Evolutionary conservation across 2,329 filamentous ascomycete genomes (phyloP), one percentile per base, ranked within the genome.

Genomic region (Epichloe aotearoae): DNA sequence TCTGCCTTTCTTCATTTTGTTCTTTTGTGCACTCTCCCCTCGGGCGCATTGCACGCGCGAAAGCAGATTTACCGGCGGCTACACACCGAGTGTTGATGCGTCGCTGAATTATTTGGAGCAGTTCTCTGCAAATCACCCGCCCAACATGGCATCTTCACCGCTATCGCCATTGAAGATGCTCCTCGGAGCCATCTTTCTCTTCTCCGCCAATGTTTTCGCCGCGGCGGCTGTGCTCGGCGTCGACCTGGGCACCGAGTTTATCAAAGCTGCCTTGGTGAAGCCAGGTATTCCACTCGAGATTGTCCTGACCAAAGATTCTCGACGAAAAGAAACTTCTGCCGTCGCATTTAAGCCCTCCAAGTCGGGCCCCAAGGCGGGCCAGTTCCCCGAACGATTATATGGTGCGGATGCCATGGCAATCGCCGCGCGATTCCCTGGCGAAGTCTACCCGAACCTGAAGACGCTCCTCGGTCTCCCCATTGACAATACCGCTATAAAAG

Each of bases 241-340:
- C 61, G 93, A 98, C 69, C 76, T 98, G 50, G 93, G 93, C 58
- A 96, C 93, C 51, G 88, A 95, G 67, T 96, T 95, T 71, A 86
- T 98, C 72, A 98, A 97, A 73, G 91, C 91, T 30, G 83, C 87
- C 14, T 80, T 98, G 41, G 91, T 98, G 55, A 97, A 97, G 72
- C 93, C 93, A 2, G 93, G 93, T 54, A 91, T 95, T 49, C 93
- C 93, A 11, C 87, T 98, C 64, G 93, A 98, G 59, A 97, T 98
- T 57, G 91, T 98, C 66, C 79, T 96, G 51, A 96, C 90, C 33
- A 98, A 97, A 67, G 93, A 98, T 71, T 96, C 93, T 33, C 87
- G 95, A 68, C 85, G 93, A 63, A 98, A 98, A 74, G 93, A 98
- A 67, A 80, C 79, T 23, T 88, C 90, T 2, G 90, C 89, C 41